phyloP scores from a whole-genome alignment of 441 rosid species.

The Gossypium schwendimanii region DNA sequence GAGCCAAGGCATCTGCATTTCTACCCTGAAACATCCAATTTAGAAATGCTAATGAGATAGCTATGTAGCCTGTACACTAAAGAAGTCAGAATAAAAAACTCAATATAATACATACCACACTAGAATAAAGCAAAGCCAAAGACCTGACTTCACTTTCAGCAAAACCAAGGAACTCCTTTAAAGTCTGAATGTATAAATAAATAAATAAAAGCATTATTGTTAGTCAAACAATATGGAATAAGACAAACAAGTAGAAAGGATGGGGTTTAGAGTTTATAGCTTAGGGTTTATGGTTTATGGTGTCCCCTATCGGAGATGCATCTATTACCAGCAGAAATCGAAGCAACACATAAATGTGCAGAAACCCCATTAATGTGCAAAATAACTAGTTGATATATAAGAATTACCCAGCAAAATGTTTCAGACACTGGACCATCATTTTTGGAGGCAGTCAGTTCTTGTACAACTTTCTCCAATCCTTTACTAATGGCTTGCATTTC shows the following conservation, averaged over 20 bases:
- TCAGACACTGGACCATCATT: slow-evolving; percentile 54
- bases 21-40: slow-evolving; percentile 48
- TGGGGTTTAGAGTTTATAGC: neutral
- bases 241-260: neutral
- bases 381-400: neutral
- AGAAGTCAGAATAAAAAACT: neutral
- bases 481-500: slow-evolving; percentile 75
- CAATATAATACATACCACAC: slow-evolving; percentile 40
- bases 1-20: slow-evolving; percentile 59
- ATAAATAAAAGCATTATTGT: slow-evolving; percentile 15
- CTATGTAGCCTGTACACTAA: neutral
- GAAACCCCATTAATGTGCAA: neutral
- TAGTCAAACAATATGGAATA: neutral
- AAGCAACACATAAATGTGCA: neutral
- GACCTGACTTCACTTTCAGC: slow-evolving; percentile 69
- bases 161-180: slow-evolving; percentile 54
- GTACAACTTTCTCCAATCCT: slow-evolving; percentile 66
- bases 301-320: neutral
- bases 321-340: neutral
- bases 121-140: slow-evolving; percentile 54
- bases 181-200: slow-evolving; percentile 26
- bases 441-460: slow-evolving; percentile 56
- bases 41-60: slow-evolving; percentile 12
- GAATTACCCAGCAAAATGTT: slow-evolving; percentile 50
- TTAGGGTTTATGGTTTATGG: neutral